These are phyloP conservation scores for Trichosporon ovoides DNA, from an alignment of 1,284 basidiomycete species.

Conservation along the genomic window DNA sequence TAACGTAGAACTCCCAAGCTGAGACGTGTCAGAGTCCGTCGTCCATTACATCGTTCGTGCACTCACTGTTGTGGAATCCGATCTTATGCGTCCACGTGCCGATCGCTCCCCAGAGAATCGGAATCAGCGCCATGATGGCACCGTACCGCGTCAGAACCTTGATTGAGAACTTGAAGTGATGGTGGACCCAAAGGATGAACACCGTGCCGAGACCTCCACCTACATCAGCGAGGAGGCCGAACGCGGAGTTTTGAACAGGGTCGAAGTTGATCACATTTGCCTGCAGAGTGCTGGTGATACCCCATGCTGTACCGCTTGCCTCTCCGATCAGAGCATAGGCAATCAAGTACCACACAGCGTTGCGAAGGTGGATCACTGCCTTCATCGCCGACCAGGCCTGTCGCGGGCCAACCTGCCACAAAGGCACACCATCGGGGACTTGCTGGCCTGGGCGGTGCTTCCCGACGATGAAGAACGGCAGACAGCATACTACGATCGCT, in stretches of 20 bases:
- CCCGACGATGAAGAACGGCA: slow-evolving; percentile 18
- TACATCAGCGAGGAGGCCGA: slow-evolving; percentile 14
- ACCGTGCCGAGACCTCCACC: slow-evolving; percentile 18
- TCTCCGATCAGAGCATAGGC: slow-evolving; percentile 14
- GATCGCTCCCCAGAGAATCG: slow-evolving; percentile 19
- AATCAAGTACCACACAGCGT: slow-evolving; percentile 18
- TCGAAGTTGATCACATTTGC: slow-evolving; percentile 19
- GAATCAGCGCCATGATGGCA: neutral
- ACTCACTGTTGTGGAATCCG: slow-evolving; percentile 22
- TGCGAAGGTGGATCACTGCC: slow-evolving; percentile 12
- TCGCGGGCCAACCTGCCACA: slow-evolving; percentile 14
- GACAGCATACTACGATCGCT: slow-evolving; percentile 10
- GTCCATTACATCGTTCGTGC: neutral
- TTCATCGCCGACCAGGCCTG: slow-evolving; percentile 16
- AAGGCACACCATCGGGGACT: slow-evolving; percentile 11
- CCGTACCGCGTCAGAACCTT: neutral
- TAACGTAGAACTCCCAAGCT: slow-evolving; percentile 20
- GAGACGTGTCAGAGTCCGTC: no score
- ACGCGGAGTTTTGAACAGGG: slow-evolving; percentile 13
- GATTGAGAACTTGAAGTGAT: slow-evolving; percentile 15
- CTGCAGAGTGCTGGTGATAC: slow-evolving; percentile 15
- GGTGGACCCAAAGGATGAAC: slow-evolving; percentile 16
- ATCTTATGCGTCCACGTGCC: slow-evolving; percentile 14
- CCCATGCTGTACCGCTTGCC: slow-evolving; percentile 10
- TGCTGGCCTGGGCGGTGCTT: slow-evolving; percentile 21